Percentiles rank a stretch among this genome's conserved stretches.
These are phyloP conservation scores for Globisporangium acanthophoron DNA, from an alignment of 352 stramenopile genomes.

Conservation along the genomic window DNA sequence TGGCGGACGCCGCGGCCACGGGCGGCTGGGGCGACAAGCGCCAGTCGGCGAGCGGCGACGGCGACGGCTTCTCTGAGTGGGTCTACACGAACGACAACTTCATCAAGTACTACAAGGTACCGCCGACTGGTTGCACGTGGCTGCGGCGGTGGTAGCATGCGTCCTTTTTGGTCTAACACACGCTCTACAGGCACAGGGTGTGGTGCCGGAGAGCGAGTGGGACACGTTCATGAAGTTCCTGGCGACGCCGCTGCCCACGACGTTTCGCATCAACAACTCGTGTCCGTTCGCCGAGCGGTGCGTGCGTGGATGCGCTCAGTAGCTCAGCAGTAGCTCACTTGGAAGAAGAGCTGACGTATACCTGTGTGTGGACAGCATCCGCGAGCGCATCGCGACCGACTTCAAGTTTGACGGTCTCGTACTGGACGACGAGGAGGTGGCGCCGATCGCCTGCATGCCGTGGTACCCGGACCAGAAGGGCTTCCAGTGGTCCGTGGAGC, in stretches of 20 bases:
- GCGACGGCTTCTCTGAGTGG: slow-evolving; percentile 80
- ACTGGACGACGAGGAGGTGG: slow-evolving; percentile 74
- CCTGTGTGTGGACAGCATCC: slow-evolving; percentile 46
- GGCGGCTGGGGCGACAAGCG: slow-evolving; percentile 49
- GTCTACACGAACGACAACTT: slow-evolving; percentile 87
- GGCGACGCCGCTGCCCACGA: slow-evolving; percentile 85
- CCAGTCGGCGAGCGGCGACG: slow-evolving; percentile 12
- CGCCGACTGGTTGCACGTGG: not conserved
- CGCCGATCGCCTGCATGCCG: slow-evolving; percentile 75
- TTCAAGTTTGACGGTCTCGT: slow-evolving; percentile 84
- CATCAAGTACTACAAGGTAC: slow-evolving; percentile 77
- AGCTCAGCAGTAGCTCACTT: not conserved
- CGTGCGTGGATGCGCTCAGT: slow-evolving; percentile 2
- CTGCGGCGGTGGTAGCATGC: not conserved
- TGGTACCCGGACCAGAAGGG: slow-evolving; percentile 89
- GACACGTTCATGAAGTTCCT: slow-evolving; percentile 87
- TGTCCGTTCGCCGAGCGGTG: slow-evolving; percentile 79
- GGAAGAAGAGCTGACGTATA: not conserved
- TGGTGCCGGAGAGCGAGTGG: slow-evolving; percentile 85
- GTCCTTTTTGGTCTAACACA: no score
- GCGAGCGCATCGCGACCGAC: slow-evolving; percentile 76
- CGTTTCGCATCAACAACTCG: slow-evolving; percentile 92
- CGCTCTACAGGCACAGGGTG: slow-evolving; percentile 55
- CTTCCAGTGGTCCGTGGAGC: slow-evolving; percentile 88
- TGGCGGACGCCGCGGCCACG: slow-evolving; percentile 5